Base-by-base conservation (phyloP, 2,329 filamentous ascomycete genomes). In the Epichloe festucae region DNA sequence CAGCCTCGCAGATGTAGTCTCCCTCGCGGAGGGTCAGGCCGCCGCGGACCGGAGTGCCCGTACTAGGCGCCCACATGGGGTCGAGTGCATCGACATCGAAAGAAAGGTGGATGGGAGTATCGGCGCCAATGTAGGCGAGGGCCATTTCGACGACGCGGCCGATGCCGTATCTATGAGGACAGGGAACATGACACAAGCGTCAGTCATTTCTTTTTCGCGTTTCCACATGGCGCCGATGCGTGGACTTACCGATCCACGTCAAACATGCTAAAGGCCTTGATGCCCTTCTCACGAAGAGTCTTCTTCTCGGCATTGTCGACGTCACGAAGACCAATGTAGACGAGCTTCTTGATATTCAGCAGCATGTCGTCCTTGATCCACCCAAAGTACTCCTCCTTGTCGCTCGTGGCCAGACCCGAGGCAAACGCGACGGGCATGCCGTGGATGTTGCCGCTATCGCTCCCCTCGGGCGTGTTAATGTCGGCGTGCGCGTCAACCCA, bases 401-500 rank as follows among this genome's bases (percentile, higher is more conserved):
- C 79, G 61, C 89, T 87, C 58, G 73, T 81, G 45, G 90, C 87
- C 52, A 98, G 73, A 0, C 93, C 89, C 0, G 89, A 90, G 58
- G 95, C 69, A 70, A 97, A 98, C 3, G 88, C 82, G 39, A 97
- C 87, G 2, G 93, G 93, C 93, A 98, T 98, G 60, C 93, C 93
- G 71, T 98, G 93, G 56, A 98, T 86, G 70, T 97, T 97, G 36
- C 93, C 93, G 59, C 86, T 93, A 42, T 78, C 86, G 58, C 85
- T 91, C 46, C 81, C 85, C 78, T 97, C 90, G 50, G 91, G 93
- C 1, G 87, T 89, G 73, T 98, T 98, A 75, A 98, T 96, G 69
- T 98, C 93, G 51, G 91, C 85, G 69, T 98, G 93, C 27, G 93
- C 93, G 69, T 98, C 93, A 35, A 98, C 93, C 93, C 93, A 98